A percentile compares a stretch with the other conserved stretches of the same genome.
Evolutionary conservation across 2,329 filamentous ascomycete species (phyloP).

Genomic region (Phialocephala subalpina): DNA sequence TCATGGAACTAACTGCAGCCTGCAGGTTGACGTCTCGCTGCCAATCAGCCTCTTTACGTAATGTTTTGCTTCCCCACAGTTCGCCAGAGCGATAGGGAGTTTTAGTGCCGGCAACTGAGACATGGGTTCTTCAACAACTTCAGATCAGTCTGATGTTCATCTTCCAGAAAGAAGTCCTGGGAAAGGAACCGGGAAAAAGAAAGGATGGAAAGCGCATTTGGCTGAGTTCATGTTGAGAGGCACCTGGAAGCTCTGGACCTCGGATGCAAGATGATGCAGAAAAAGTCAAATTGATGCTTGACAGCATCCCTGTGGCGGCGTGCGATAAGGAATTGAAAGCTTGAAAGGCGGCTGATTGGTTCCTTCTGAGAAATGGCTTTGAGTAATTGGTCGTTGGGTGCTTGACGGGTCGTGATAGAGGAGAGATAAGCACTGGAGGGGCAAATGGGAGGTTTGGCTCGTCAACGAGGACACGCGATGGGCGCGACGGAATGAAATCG

Average conservation of each 20-base stretch:
- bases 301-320: neutral
- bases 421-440: constrained; percentile 19
- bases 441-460: neutral
- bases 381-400: constrained; percentile 3
- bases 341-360: constrained; percentile 2
- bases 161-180: neutral
- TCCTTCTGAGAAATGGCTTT: constrained; percentile 10
- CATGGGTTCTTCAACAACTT: neutral
- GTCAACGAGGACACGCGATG: neutral
- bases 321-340: constrained; percentile 12
- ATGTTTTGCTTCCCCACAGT: constrained; percentile 26
- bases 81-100: constrained; percentile 12
- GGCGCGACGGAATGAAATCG: constrained; percentile 5
- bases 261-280: neutral
- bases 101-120: neutral
- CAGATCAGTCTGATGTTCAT: neutral
- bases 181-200: neutral
- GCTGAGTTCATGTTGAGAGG: neutral
- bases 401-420: constrained; percentile 7
- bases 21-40: constrained; percentile 1
- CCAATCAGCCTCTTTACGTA: constrained; percentile 23
- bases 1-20: neutral
- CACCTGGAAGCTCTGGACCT: neutral
- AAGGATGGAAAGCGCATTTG: neutral
- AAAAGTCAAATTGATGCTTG: neutral